Percentiles rank a stretch among this genome's conserved stretches.
Conservation (phyloP, 495 filamentous ascomycete genomes). For the Xylaria castorea region DNA sequence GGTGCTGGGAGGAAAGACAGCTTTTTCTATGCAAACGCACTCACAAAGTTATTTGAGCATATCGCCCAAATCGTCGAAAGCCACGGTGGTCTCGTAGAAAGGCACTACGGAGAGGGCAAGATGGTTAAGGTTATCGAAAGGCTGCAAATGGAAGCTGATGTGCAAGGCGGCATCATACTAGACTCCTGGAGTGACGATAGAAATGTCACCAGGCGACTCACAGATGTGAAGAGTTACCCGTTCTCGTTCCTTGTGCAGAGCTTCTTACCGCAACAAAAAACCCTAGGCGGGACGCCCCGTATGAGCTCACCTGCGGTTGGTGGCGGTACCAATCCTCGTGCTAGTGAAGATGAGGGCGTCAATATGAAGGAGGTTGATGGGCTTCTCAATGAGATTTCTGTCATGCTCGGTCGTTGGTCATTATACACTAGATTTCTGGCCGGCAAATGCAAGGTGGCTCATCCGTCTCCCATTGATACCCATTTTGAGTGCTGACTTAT, state of each 20-base stretch:
- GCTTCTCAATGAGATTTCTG: conserved; percentile 80
- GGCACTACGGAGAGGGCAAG: conserved; percentile 87
- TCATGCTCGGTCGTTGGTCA: conserved; percentile 94
- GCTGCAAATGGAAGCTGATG: conserved; percentile 90
- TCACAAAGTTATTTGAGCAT: conserved; percentile 95
- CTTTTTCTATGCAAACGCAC: conserved; percentile 89
- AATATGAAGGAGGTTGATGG: conserved; percentile 95
- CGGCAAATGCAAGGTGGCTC: conserved; percentile 74
- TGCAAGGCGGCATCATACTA: conserved; percentile 95
- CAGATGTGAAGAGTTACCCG: conserved; percentile 94
- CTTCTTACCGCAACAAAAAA: conserved; percentile 73
- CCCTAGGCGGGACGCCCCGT: conserved; percentile 56
- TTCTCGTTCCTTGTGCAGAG: conserved; percentile 97
- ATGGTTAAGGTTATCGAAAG: conserved; percentile 97
- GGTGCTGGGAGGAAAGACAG: conserved; percentile 63
- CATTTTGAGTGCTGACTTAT: conserved; percentile 27
- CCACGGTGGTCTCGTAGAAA: conserved; percentile 87
- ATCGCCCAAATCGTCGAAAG: conserved; percentile 94
- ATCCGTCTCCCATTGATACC: neutral
- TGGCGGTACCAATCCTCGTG: conserved; percentile 51
- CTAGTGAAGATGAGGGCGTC: conserved; percentile 85
- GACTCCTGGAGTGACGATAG: conserved; percentile 96
- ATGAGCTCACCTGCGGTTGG: conserved; percentile 72
- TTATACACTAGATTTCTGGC: conserved; percentile 89
- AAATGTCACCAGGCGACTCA: conserved; percentile 80